Conservation (phyloP, 2,329 filamentous ascomycete genomes). For the Lizonia empirigonia region DNA sequence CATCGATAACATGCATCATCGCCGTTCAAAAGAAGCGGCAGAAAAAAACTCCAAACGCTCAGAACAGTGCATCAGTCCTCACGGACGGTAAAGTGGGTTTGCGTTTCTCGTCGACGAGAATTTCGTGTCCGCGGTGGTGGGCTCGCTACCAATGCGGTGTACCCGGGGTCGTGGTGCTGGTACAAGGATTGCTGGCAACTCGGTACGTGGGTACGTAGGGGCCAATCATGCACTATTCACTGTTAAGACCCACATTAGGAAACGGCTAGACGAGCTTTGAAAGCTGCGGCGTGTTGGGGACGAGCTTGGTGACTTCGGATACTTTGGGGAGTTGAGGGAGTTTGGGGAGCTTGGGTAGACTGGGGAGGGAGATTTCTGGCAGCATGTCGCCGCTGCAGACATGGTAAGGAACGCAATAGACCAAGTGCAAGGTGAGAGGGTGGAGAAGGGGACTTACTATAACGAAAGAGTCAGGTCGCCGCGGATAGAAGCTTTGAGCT, state of each 20-base stretch:
- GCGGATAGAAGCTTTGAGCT: conserved; percentile 83
- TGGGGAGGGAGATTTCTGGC: conserved; percentile 7
- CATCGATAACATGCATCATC: conserved; percentile 7
- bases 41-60: conserved; percentile 18
- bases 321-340: conserved; percentile 10
- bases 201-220: not conserved
- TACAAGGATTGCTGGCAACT: too few species aligned
- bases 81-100: conserved; percentile 12
- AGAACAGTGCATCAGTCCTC: conserved; percentile 18
- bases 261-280: conserved; percentile 15
- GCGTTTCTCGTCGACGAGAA: not conserved
- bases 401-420: conserved; percentile 3
- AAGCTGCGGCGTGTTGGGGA: conserved; percentile 3
- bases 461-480: conserved; percentile 81
- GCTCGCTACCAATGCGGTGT: not conserved
- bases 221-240: conserved; percentile 22
- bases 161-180: conserved; percentile 16
- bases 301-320: not conserved
- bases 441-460: conserved; percentile 62
- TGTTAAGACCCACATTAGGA: conserved; percentile 22
- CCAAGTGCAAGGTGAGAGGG: not conserved
- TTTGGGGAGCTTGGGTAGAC: conserved; percentile 4
- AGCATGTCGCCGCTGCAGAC: conserved; percentile 18
- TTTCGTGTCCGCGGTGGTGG: not conserved
- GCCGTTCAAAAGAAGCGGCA: conserved; percentile 1